Base-by-base conservation (phyloP, 257 asterid genomes). In the Paulownia fortunei region DNA sequence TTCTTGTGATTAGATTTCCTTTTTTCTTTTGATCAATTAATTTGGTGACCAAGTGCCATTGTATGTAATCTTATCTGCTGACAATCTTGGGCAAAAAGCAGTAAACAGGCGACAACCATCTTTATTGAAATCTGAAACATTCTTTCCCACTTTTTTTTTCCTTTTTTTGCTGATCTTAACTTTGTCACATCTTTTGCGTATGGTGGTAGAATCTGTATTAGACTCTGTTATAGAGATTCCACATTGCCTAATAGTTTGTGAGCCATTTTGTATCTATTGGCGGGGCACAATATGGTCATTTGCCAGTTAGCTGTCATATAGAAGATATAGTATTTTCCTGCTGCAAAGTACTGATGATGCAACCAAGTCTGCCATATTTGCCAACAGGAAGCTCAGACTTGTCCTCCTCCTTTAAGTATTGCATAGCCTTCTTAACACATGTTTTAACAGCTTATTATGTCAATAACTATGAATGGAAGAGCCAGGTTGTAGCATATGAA, bases 371-470 rank as follows among this genome's bases (percentile, higher is more conserved):
- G 27, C 26, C 15, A 39, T 9, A 11, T 27, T 10, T 26, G 15
- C 58, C 16, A 21, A 19, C 39, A 60, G 26, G 56, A 37, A 16
- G 46, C 5, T 30, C 21, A 52, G 32, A 52, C 36, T 27, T 65
- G 10, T 30, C 42, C 26, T 52, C 66, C 61, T 46, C 72, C 47
- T 18, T 52, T 65, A 36, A 62, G 56, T n/a, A 16, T 42, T 39
- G 67, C 27, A 3, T 12, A 52, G 44, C 15, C 30, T n/a, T 16
- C 55, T 52, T 10, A 68, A 10, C 36, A 27, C 81, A 54, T 68
- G 60, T 67, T 56, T 52, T 76, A 39, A 76, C 26, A 73, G 78
- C 59, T 42, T 73, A 58, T 9, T 6, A 16, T 59, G 47, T 15
- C 21, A 21, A 54, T 10, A 21, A 23, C 41, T 24, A 26, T 24